phyloP scores from a whole-genome alignment of 1,284 basidiomycete genomes.

The Megacollybia platyphylla region DNA sequence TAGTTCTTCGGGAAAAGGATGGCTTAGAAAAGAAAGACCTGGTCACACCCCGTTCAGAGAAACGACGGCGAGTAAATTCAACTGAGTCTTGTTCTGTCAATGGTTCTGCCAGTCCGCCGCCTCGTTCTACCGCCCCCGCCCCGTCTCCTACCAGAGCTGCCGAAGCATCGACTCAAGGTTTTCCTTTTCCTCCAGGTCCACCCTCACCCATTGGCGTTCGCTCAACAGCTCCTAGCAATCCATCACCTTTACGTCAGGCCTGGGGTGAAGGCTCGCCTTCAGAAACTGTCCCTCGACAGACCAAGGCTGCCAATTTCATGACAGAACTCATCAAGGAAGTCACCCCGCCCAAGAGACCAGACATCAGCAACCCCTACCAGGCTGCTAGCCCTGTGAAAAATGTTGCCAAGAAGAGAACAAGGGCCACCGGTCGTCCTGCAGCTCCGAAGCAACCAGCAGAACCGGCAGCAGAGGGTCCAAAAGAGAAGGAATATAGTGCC shows the following conservation, averaged over 20 bases:
- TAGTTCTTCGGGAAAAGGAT: constrained; percentile 17
- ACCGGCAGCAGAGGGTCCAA: constrained; percentile 14
- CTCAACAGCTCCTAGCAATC: constrained; percentile 31
- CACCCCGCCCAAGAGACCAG: constrained; percentile 47
- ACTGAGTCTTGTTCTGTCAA: constrained; percentile 13
- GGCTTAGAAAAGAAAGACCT: constrained; percentile 22
- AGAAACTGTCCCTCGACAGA: constrained; percentile 26
- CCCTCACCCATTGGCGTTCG: constrained; percentile 11
- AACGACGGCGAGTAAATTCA: constrained; percentile 46
- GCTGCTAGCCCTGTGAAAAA: constrained; percentile 44
- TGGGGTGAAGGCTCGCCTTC: constrained; percentile 29
- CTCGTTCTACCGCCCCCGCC: constrained; percentile 13
- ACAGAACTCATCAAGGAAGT: constrained; percentile 54
- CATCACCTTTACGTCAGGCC: constrained; percentile 57
- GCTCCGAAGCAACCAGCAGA: constrained; percentile 10
- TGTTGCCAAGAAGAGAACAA: constrained; percentile 24
- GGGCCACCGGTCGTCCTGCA: constrained; percentile 20
- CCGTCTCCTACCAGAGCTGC: constrained; percentile 12
- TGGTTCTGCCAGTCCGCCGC: background rate
- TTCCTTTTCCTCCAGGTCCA: constrained; percentile 9
- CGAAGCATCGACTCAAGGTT: constrained; percentile 9
- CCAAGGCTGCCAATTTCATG: constrained; percentile 52
- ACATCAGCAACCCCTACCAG: constrained; percentile 62
- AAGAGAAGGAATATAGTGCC: constrained; percentile 27
- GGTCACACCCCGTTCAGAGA: constrained; percentile 26